phyloP scores from a whole-genome alignment of 1,284 basidiomycete genomes.

The Clitocybe nebularis region DNA sequence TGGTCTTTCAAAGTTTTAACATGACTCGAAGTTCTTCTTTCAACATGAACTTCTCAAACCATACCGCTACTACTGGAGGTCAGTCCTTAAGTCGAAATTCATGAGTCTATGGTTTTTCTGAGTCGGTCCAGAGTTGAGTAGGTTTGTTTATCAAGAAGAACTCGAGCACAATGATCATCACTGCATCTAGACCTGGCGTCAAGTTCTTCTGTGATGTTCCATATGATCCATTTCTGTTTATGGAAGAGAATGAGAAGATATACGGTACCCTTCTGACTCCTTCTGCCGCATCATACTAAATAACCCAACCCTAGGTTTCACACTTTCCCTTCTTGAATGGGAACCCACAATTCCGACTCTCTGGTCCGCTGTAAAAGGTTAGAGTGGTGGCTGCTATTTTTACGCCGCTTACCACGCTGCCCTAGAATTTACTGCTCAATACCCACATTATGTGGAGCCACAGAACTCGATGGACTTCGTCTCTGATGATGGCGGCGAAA shows the following conservation, averaged over 20 bases:
- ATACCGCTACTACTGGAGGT: constrained; percentile 86
- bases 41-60: constrained; percentile 66
- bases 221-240: constrained; percentile 79
- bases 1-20: constrained; percentile 5
- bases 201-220: constrained; percentile 75
- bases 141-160: constrained; percentile 15
- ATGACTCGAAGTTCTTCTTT: constrained; percentile 62
- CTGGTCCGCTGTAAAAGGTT: constrained; percentile 71
- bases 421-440: constrained; percentile 61
- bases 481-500: constrained; percentile 66
- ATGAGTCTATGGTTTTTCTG: constrained; percentile 1
- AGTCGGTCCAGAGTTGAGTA: constrained; percentile 33
- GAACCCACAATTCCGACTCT: constrained; percentile 75
- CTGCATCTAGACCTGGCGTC: constrained; percentile 59
- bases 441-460: constrained; percentile 66
- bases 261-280: constrained; percentile 44
- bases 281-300: background rate
- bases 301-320: constrained; percentile 52
- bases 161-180: no score
- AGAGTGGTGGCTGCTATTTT: background rate
- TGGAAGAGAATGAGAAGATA: constrained; percentile 73
- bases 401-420: constrained; percentile 1
- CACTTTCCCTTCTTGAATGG: constrained; percentile 76
- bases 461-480: constrained; percentile 76
- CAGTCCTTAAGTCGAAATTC: constrained; percentile 29